These are phyloP conservation scores for Gelatoporia subvermispora DNA, from an alignment of 768 basidiomycete genomes.

Conservation along the genomic window DNA sequence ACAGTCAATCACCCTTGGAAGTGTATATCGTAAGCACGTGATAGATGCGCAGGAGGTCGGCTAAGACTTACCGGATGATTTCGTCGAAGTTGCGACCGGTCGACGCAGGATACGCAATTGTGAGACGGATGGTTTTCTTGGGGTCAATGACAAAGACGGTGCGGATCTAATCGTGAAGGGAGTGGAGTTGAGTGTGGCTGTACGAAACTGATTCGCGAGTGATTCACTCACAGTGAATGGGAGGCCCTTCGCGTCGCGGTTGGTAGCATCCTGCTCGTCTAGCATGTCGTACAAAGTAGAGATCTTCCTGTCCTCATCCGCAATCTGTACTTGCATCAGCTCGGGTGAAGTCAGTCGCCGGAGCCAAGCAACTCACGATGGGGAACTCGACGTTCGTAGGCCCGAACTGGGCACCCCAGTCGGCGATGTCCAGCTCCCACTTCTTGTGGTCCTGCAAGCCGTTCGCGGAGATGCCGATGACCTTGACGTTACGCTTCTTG, in stretches of 20 bases:
- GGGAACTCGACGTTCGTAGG: constrained; percentile 85
- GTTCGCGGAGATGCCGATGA: constrained; percentile 93
- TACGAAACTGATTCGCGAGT: background rate
- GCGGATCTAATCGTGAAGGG: constrained; percentile 54
- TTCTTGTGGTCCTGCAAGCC: constrained; percentile 74
- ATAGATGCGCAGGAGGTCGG: background rate
- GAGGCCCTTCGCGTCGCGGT: constrained; percentile 78
- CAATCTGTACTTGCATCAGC: constrained; percentile 54
- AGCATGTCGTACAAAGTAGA: constrained; percentile 93
- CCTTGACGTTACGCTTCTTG: constrained; percentile 81
- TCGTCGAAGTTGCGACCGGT: constrained; percentile 92
- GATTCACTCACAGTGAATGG: constrained; percentile 75
- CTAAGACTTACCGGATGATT: constrained; percentile 45
- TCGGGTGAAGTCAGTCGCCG: background rate
- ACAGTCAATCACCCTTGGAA: constrained; percentile 70
- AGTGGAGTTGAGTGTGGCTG: constrained; percentile 10
- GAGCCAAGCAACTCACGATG: constrained; percentile 52
- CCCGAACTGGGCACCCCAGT: constrained; percentile 62
- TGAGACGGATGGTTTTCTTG: constrained; percentile 89
- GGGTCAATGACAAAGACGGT: constrained; percentile 98
- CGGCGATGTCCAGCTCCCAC: constrained; percentile 89
- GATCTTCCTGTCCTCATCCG: constrained; percentile 82
- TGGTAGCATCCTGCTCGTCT: constrained; percentile 91
- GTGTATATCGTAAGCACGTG: background rate
- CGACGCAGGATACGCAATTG: constrained; percentile 88